Base-by-base conservation (phyloP, 345 rosid genomes). In the Punica granatum region DNA sequence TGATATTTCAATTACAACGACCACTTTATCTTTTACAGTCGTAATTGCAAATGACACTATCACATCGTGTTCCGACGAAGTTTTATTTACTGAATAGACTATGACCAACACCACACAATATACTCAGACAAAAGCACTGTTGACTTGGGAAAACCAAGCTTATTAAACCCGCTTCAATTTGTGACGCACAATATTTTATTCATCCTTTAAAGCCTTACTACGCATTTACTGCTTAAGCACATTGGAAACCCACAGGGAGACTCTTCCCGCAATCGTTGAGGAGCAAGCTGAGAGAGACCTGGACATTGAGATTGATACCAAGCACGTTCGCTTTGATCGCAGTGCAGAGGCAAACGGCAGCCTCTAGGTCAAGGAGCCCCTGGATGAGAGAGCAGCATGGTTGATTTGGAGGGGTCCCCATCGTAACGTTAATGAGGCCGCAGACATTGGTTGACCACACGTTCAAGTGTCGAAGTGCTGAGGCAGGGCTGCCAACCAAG, bases 281-380 rank as follows among this genome's bases (percentile, higher is more conserved):
- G 37, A 88, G 89, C 78, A 88, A 79, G 75, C 86, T 74, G 71
- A 88, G 66, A 0, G 91, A 84, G 60, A 86, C 74, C 14, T 87
- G 82, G 43, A 81, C 78, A 86, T n/a, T n/a, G n/a, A n/a, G n/a
- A n/a, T n/a, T n/a, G n/a, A n/a, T n/a, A n/a, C n/a, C n/a, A n/a
- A n/a, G 81, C 41, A 84, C 8, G 59, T 84, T 78, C 65, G 91
- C 91, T 73, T 83, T 84, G 73, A 84, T 83, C 69, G 85, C 88
- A 13, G 86, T 80, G 74, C 91, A 86, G 66, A 86, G 84, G 79
- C 88, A 88, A 19, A 74, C 70, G 0, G 88, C 82, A 3, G 88
- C 88, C 75, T 83, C 90, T 8, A 86, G 77, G 71, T 86, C 84
- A 41, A 71, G 48, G 41, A 88, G 88, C 15, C 83, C 91, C 16